Conservation (phyloP, 176 grass and related monocot species). For the Avena atlantica region DNA sequence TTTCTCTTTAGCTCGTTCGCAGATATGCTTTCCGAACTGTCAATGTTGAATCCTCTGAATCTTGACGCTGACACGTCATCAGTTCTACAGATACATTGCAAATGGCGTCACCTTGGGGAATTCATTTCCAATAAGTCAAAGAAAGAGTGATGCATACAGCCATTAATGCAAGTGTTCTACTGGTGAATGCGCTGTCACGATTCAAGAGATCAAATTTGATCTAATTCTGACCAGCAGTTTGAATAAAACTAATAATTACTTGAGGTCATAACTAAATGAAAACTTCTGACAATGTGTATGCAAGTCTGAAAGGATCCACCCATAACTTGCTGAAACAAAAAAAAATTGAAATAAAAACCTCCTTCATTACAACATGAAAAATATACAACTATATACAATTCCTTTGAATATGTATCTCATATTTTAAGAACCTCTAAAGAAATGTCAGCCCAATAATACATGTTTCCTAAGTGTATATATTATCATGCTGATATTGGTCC, state of each 20-base stretch:
- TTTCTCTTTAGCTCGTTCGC: slow-evolving; percentile 77
- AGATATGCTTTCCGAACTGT: slow-evolving; percentile 53
- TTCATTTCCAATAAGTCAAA: neutral
- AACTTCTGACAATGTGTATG: neutral
- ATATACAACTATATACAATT: neutral
- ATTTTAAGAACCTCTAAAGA: neutral
- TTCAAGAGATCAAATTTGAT: neutral
- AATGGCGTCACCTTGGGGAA: neutral
- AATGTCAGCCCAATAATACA: neutral
- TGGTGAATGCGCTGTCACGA: neutral
- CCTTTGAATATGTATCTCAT: neutral
- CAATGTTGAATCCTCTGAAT: slow-evolving; percentile 41
- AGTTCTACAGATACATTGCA: slow-evolving; percentile 47
- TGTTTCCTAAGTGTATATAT: neutral
- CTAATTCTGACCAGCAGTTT: neutral
- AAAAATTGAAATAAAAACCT: neutral
- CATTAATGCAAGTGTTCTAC: neutral
- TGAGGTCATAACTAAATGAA: neutral
- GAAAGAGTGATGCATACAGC: neutral
- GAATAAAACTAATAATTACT: neutral
- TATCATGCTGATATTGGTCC: neutral
- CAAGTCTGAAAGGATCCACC: neutral
- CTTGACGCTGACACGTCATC: slow-evolving; percentile 47
- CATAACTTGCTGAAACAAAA: neutral
- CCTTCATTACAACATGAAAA: neutral